Evolutionary conservation across 2,329 filamentous ascomycete genomes (phyloP), one percentile per base, ranked within the genome.

Genomic region (Fusarium pseudoanthophilum): DNA sequence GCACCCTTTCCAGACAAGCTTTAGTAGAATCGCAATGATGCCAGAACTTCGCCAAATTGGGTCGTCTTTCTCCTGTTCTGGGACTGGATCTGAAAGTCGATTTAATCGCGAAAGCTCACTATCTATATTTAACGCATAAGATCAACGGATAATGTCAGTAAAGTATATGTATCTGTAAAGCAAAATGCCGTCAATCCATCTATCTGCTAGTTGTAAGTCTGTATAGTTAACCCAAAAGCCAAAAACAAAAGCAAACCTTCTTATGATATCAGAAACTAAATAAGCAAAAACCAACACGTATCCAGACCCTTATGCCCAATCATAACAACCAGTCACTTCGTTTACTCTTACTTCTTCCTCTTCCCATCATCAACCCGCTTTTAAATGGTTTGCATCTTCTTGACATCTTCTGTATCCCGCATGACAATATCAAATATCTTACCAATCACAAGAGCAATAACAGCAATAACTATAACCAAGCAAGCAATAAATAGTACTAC

Each of bases 241-340:
- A 34, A 15, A 37, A 37, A 7, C 20, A 39, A 13, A 40, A 40
- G 2, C 15, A 40, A 7, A 7, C 20, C 21, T 2, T 21, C 37
- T 20, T 5, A 14, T 0, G 21, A 39, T 11, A 39, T 21, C 20
- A 13, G 37, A 11, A 39, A 21, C 13, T 13, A 39, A 13, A 13
- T 14, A 40, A 40, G 11, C 11, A 21, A 40, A 21, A 21, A 4
- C 20, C 4, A 40, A 40, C 20, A 21, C 0, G 8, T 21, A 2
- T 40, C 20, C 0, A 7, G 21, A 20, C 4, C 37, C 11, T 6
- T 9, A 8, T 40, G 4, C 6, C 32, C 2, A 3, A 21, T 40
- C 11, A 14, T 21, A 8, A 13, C 4, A 21, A 21, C 11, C 20
- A 21, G 20, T 14, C 20, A 5, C 37, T 40, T 21, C 7, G 11